These are phyloP conservation scores for Lentithecium fluviatile DNA, from an alignment of 495 filamentous ascomycete genomes.

Conservation along the genomic window DNA sequence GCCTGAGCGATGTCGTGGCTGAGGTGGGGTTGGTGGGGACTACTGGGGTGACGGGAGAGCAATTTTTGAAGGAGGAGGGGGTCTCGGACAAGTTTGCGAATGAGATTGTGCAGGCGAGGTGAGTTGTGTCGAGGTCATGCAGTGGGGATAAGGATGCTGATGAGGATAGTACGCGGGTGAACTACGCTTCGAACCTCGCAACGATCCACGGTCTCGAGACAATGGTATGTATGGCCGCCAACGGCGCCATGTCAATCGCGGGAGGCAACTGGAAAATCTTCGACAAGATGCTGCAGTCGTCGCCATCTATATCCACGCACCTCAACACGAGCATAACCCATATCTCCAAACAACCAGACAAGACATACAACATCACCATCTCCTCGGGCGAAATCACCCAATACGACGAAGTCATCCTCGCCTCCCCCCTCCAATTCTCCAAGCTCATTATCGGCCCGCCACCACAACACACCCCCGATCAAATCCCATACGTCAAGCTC, in stretches of 20 bases:
- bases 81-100: conserved; percentile 66
- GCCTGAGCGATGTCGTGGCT: conserved; percentile 63
- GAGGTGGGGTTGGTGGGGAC: conserved; percentile 63
- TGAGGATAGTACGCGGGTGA: conserved; percentile 71
- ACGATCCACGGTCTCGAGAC: conserved; percentile 86
- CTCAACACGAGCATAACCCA: conserved; percentile 70
- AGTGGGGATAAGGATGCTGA: neutral
- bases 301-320: conserved; percentile 53
- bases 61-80: conserved; percentile 66
- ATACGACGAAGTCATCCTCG: conserved; percentile 81
- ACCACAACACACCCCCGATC: conserved; percentile 56
- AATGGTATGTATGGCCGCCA: conserved; percentile 91
- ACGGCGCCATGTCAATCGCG: conserved; percentile 73
- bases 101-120: conserved; percentile 80
- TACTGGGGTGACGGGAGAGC: conserved; percentile 68
- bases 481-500: conserved; percentile 76
- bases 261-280: conserved; percentile 98
- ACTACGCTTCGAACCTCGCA: conserved; percentile 86
- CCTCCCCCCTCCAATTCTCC: conserved; percentile 72
- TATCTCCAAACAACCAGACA: conserved; percentile 51
- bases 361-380: conserved; percentile 54
- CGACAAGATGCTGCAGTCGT: conserved; percentile 67
- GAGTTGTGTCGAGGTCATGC: neutral
- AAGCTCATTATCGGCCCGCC: conserved; percentile 58
- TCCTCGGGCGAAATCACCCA: conserved; percentile 32